phyloP scores from a whole-genome alignment of 164 flowering plant genomes.

The Macadamia integrifolia region DNA sequence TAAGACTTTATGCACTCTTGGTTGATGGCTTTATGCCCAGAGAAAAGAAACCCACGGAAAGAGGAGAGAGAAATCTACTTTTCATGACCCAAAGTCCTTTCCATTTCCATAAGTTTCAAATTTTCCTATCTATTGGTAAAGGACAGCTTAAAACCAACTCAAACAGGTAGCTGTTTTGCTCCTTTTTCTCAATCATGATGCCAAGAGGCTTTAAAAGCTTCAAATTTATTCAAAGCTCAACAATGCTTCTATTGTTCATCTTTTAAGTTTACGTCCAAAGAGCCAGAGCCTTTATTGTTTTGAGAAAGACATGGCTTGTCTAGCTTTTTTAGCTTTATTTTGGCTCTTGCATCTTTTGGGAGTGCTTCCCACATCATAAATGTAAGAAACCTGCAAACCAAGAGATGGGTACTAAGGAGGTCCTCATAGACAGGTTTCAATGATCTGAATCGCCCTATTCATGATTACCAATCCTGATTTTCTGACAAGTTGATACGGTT shows the following conservation, averaged over 20 bases:
- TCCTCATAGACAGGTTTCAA: conserved; percentile 3
- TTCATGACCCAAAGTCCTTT: too few species aligned
- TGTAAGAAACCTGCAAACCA: conserved; percentile 1
- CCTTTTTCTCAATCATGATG: neutral
- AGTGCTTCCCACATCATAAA: conserved; percentile 18
- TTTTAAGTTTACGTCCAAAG: too few species aligned
- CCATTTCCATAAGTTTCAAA: too few species aligned
- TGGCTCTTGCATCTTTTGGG: neutral
- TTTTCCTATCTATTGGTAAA: neutral
- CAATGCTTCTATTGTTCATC: too few species aligned
- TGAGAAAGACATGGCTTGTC: neutral
- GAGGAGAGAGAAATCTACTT: neutral
- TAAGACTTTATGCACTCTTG: neutral
- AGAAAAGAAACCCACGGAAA: neutral
- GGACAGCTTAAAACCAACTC: neutral
- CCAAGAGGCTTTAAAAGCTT: neutral
- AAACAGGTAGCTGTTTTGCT: too few species aligned
- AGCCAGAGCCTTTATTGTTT: too few species aligned
- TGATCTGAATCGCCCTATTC: too few species aligned
- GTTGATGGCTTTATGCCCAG: neutral
- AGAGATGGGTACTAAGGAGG: conserved; percentile 6
- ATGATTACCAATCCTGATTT: too few species aligned
- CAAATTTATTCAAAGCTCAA: too few species aligned
- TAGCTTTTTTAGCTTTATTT: neutral
- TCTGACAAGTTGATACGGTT: too few species aligned